Evolutionary conservation across 371 early-diverging fungal genomes (phyloP), one percentile per base, ranked within the genome.

Genomic region (Mucor indicus): DNA sequence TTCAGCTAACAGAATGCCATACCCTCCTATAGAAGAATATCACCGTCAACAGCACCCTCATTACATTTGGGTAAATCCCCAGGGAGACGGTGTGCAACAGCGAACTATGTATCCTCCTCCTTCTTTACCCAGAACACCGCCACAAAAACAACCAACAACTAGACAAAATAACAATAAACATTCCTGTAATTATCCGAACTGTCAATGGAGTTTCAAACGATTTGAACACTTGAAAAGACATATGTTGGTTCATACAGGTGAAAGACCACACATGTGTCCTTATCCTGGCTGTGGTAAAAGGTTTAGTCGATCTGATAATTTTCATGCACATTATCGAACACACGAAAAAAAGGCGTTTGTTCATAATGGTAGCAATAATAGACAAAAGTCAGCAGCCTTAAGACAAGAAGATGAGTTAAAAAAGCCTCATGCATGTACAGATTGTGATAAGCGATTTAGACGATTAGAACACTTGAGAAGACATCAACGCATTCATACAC

Each of bases 401-500:
- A 12, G 41, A 50, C 30, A 51, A 38, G 41, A 42, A 22, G 51
- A 44, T n/a, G 48, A 57, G 19, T 29, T 54, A 9, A 62, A 68
- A 42, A 74, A 75, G 32, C 69, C 76, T 15, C 79, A 82, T 53
- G 64, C 76, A 3, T 85, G 85, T 44, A 60, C 55, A 3, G 61
- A 71, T 8, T 85, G 86, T 40, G 72, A 75, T 17, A 63, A 72
- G 31, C 53, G 76, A 19, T 86, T 86, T 59, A 90, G 93, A 58
- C 82, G 95, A 13, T 74, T 83, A 41, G 95, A 95, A 60, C 94
- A 95, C 62, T 68, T 95, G 36, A 90, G 90, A 51, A 79, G 97
- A 27, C 95, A 95, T 59, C 73, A 83, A 67, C 86, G 92, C 17
- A 89, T 87, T 32, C 95, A 94, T 63, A 90, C 91, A 11, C 79